Evolutionary conservation across 208 protist genomes (phyloP).

Genomic region (Paratrypanosoma confusum): DNA sequence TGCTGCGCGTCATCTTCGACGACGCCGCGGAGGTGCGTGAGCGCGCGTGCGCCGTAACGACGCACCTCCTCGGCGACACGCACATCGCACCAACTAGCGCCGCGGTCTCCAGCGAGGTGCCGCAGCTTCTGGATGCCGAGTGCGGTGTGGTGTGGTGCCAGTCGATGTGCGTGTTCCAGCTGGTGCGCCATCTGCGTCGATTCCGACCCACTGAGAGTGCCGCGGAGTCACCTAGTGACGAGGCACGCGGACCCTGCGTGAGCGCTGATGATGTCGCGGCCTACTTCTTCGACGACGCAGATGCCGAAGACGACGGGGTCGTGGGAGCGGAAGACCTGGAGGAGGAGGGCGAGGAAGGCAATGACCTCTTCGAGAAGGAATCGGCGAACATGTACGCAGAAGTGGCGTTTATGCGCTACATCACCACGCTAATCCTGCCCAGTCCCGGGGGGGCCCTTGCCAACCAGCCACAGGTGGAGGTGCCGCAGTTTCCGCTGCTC

Average conservation of each 20-base stretch:
- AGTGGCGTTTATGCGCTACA: slow-evolving; percentile 27
- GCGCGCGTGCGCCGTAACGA: slow-evolving; percentile 19
- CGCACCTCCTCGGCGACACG: not conserved
- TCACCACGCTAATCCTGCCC: slow-evolving; percentile 10
- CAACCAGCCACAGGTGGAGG: too few species aligned
- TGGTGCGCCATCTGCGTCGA: slow-evolving; percentile 16
- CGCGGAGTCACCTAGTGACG: slow-evolving; percentile 4
- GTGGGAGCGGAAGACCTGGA: slow-evolving; percentile 5
- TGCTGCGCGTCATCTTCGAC: slow-evolving; percentile 64
- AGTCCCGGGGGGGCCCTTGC: too few species aligned
- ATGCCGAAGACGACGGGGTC: slow-evolving; percentile 9
- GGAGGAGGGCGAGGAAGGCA: slow-evolving; percentile 18
- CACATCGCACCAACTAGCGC: not conserved
- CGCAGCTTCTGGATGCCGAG: not conserved
- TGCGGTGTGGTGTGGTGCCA: slow-evolving; percentile 21
- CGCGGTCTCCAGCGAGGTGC: not conserved
- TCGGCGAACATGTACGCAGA: slow-evolving; percentile 81
- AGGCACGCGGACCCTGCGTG: not conserved
- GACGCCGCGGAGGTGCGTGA: slow-evolving; percentile 57
- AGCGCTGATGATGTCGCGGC: slow-evolving; percentile 1
- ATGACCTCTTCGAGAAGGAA: slow-evolving; percentile 79
- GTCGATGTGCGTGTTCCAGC: slow-evolving; percentile 38
- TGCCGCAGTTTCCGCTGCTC: too few species aligned
- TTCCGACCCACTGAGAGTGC: not conserved
- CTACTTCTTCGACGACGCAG: slow-evolving; percentile 6